Evolutionary conservation across 441 rosid species (phyloP).

Genomic region (Jatropha podagrica): DNA sequence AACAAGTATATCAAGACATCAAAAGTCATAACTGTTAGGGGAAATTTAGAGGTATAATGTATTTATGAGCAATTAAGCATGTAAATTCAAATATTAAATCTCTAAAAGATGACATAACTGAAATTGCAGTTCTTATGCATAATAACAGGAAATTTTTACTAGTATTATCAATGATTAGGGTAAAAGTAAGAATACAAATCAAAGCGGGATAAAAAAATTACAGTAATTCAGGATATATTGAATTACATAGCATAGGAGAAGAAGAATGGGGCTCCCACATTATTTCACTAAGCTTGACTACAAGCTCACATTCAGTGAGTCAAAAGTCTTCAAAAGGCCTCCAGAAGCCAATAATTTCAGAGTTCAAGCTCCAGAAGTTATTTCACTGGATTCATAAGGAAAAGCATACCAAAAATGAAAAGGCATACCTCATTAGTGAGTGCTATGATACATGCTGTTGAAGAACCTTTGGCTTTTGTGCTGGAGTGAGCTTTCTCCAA

Average conservation of each 20-base stretch:
- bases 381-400: background rate
- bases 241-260: background rate
- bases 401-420: background rate
- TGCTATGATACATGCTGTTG: constrained; percentile 88
- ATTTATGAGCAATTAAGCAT: background rate
- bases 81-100: background rate
- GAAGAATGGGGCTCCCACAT: background rate
- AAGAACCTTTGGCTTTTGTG: constrained; percentile 83
- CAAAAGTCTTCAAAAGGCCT: background rate
- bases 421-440: constrained; percentile 58
- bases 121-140: background rate
- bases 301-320: background rate
- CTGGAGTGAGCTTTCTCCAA: constrained; percentile 79
- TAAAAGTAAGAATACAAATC: background rate
- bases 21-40: background rate
- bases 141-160: background rate
- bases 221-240: background rate
- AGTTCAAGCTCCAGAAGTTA: constrained; percentile 1
- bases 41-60: background rate
- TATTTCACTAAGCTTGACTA: background rate
- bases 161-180: background rate
- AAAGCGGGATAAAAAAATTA: background rate
- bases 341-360: background rate
- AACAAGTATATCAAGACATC: background rate
- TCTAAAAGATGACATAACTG: background rate